Percentiles rank a stretch among this genome's conserved stretches.
These are phyloP conservation scores for Oenanthe javanica DNA, from an alignment of 140 eudicot species.

Conservation along the genomic window DNA sequence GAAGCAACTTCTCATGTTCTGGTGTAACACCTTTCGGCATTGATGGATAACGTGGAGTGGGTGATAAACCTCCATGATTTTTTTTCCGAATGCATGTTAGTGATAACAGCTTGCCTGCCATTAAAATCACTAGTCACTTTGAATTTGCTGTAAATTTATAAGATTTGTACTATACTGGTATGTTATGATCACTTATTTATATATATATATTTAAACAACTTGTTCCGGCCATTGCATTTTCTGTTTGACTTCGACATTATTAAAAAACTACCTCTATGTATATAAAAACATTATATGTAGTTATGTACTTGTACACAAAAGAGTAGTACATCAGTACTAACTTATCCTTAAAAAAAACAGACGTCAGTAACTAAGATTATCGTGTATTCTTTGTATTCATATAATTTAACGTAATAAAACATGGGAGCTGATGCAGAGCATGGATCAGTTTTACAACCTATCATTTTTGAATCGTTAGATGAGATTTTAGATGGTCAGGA, in stretches of 20 bases:
- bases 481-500: too few species aligned
- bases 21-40: conserved; percentile 70
- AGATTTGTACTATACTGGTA: neutral
- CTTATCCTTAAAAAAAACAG: neutral
- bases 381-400: neutral
- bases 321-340: neutral
- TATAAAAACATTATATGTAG: neutral
- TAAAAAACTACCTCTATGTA: neutral
- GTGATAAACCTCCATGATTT: conserved; percentile 34
- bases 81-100: conserved; percentile 55
- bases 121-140: neutral
- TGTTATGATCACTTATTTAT: neutral
- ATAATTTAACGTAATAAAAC: neutral
- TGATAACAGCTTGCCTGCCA: conserved; percentile 55
- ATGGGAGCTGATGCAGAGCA: too few species aligned
- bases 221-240: neutral
- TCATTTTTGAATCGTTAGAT: too few species aligned
- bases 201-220: neutral
- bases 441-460: too few species aligned
- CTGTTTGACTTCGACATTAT: neutral
- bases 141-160: neutral
- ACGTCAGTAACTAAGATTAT: neutral
- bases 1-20: conserved; percentile 38
- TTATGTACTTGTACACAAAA: neutral
- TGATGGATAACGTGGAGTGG: conserved; percentile 82